Percentiles rank a stretch among this genome's conserved stretches.
Conservation (phyloP, 306 rosid species). For the Medicago truncatula region MtrunA17r5.0-ANR NC_053044.1:55565001-55565500, state of each 20-base stretch:
- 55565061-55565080: conserved; percentile 29
- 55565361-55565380: conserved; percentile 89
- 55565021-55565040: conserved; percentile 22
- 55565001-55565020: conserved; percentile 36
- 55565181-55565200: conserved; percentile 99
- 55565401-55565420: conserved; percentile 84
- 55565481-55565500: neutral
- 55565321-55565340: neutral
- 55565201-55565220: conserved; percentile 94
- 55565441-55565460: conserved; percentile 35
- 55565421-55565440: conserved; percentile 91
- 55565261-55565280: conserved; percentile 88
- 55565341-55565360: conserved; percentile 26
- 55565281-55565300: conserved; percentile 33
- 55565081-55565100: conserved; percentile 23
- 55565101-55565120: conserved; percentile 5
- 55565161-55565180: conserved; percentile 77
- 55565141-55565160: conserved; percentile 38
- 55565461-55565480: neutral
- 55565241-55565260: conserved; percentile 81
- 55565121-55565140: conserved; percentile 36
- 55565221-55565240: conserved; percentile 86
- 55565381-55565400: conserved; percentile 99
- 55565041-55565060: conserved; percentile 33
- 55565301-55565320: conserved; percentile 35